Evolutionary conservation across 352 stramenopile genomes (phyloP).

Genomic region (Phytopythium chamaehyphon): DNA sequence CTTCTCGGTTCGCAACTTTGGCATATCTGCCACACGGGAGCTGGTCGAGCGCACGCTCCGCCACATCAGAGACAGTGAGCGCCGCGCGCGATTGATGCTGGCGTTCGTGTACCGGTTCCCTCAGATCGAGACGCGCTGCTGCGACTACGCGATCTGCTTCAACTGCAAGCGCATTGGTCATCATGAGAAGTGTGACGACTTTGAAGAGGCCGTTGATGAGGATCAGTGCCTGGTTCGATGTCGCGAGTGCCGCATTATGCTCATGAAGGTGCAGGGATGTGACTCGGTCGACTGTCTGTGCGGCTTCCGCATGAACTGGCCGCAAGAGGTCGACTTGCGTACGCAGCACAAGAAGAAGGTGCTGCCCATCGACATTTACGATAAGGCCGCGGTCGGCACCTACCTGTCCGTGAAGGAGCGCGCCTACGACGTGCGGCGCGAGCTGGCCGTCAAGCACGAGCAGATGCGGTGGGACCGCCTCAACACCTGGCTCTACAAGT

Average conservation of each 20-base stretch:
- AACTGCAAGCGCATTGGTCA: constrained; percentile 40
- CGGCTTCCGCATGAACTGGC: constrained; percentile 38
- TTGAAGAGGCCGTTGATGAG: constrained; percentile 16
- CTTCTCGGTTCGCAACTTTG: constrained; percentile 15
- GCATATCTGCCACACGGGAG: constrained; percentile 3
- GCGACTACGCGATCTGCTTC: constrained; percentile 38
- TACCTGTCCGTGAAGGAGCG: not conserved
- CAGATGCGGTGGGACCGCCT: constrained; percentile 10
- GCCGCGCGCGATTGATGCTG: constrained; percentile 32
- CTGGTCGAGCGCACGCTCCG: constrained; percentile 12
- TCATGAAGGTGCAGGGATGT: constrained; percentile 54
- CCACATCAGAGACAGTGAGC: constrained; percentile 33
- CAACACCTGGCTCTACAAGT: not conserved
- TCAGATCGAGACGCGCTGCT: constrained; percentile 32
- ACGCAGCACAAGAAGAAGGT: constrained; percentile 10
- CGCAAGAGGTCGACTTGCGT: constrained; percentile 12
- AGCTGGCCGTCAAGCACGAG: not conserved
- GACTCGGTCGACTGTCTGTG: constrained; percentile 44
- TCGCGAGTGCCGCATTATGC: constrained; percentile 29
- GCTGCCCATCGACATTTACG: constrained; percentile 29
- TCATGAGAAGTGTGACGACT: constrained; percentile 21
- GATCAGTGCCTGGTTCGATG: constrained; percentile 33
- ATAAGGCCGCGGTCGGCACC: constrained; percentile 4
- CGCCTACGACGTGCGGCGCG: not conserved
- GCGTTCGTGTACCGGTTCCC: constrained; percentile 27